A percentile compares a stretch with the other conserved stretches of the same genome.
These are phyloP conservation scores for Schoenoplectus tabernaemontani DNA, from an alignment of 202 grass and related monocot genomes.

Conservation along the genomic window DNA sequence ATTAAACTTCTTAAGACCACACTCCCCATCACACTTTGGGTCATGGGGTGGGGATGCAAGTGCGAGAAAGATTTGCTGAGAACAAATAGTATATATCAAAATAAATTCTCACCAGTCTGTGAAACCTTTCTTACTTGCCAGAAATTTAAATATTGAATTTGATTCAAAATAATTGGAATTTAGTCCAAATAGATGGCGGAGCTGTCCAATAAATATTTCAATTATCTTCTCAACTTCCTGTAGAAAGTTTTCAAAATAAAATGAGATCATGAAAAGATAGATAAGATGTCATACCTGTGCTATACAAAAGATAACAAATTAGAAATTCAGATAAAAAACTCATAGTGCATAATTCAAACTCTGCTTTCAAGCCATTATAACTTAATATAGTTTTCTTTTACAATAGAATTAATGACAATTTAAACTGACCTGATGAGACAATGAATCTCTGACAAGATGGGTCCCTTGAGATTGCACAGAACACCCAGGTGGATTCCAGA, in stretches of 20 bases:
- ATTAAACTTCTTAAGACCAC: too few relatives aligned
- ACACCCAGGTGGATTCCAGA: slow-evolving; percentile 86
- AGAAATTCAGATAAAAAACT: too few relatives aligned
- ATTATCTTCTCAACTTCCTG: slow-evolving; percentile 81
- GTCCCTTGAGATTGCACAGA: slow-evolving; percentile 33
- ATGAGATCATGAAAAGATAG: slow-evolving; percentile 7
- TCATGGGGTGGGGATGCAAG: too few relatives aligned
- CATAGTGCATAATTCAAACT: too few relatives aligned
- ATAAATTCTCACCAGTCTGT: slow-evolving; percentile 84
- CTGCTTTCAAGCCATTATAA: background rate
- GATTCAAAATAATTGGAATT: slow-evolving; percentile 48
- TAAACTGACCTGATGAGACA: slow-evolving; percentile 56
- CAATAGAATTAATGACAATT: slow-evolving; percentile 2
- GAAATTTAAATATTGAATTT: slow-evolving; percentile 38
- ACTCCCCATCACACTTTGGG: too few relatives aligned
- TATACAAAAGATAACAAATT: background rate
- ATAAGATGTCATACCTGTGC: background rate
- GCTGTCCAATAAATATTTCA: slow-evolving; percentile 79
- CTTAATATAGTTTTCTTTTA: background rate
- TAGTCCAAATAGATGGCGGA: slow-evolving; percentile 87
- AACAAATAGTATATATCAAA: background rate
- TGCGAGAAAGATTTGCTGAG: too few relatives aligned
- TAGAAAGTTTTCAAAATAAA: slow-evolving; percentile 31
- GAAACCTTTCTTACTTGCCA: slow-evolving; percentile 77
- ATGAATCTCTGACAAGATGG: slow-evolving; percentile 26